These are phyloP conservation scores for Suillus tomentosus DNA, from an alignment of 768 basidiomycete species.

Conservation along the genomic window DNA sequence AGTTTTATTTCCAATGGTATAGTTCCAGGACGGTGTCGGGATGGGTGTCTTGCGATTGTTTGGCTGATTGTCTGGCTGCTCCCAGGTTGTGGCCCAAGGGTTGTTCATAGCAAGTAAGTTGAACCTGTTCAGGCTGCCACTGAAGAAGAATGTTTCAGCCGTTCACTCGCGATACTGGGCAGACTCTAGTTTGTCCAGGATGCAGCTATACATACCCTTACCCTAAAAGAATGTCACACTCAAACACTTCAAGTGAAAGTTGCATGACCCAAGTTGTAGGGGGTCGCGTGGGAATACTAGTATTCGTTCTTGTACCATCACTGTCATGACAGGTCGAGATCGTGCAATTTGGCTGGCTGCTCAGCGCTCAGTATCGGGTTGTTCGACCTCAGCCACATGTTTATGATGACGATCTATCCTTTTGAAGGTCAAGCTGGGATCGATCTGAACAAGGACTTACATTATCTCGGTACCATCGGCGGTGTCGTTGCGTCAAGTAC, in stretches of 20 bases:
- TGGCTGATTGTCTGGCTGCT: conserved; percentile 42
- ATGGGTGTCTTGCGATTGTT: conserved; percentile 5
- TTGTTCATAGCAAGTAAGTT: conserved; percentile 59
- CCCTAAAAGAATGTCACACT: neutral
- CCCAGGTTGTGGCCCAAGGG: conserved; percentile 76
- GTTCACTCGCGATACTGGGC: neutral
- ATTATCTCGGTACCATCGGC: neutral
- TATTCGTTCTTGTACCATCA: no score
- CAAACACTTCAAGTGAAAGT: neutral
- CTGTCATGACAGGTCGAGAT: neutral
- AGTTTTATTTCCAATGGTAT: conserved; percentile 14
- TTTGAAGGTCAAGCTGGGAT: neutral
- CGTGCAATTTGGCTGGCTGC: neutral
- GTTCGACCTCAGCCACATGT: neutral
- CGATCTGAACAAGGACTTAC: neutral
- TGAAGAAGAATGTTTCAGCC: neutral
- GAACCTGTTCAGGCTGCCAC: neutral
- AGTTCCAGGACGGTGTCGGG: conserved; percentile 12
- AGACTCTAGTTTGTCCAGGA: neutral
- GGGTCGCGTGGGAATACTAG: neutral
- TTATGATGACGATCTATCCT: neutral
- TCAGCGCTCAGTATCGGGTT: neutral
- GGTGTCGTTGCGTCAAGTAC: neutral
- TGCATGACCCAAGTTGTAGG: neutral
- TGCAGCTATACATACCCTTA: neutral